Evolutionary conservation across 2,329 filamentous ascomycete genomes (phyloP), one percentile per base, ranked within the genome.

Genomic region (Passalora sequoiae): DNA sequence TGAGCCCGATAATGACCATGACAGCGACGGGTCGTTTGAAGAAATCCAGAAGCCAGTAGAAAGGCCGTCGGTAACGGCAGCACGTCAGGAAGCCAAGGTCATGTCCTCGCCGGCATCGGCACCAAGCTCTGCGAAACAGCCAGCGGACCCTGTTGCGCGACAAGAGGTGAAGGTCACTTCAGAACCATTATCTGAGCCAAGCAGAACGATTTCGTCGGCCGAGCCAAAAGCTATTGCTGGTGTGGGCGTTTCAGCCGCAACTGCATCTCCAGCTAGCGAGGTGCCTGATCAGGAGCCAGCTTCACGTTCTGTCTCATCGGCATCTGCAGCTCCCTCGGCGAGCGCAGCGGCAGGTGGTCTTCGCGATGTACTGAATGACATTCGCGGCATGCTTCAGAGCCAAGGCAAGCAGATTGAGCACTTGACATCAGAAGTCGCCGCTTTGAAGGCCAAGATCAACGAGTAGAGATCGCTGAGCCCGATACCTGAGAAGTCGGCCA

Each of bases 341-440:
- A 27, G 24, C 17, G 59, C 71, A 10, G 70, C 72, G 2, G 69
- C 74, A 2, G 74, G 74, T 29, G 69, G 70, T 6, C 72, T 87
- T 9, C 80, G 83, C 57, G 71, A 78, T 21, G 80, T 83, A 4
- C 75, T 95, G 31, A 72, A 78, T 27, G 78, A 89, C 58, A 92
- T 94, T 68, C 91, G 86, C 68, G 71, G 77, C 43, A 70, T 92
- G 56, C 73, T 96, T 24, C 80, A 86, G 63, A 76, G 78, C 51
- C 89, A 95, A 68, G 86, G 78, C 43, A 80, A 78, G 70, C 80
- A 88, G 53, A 86, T 95, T 60, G 79, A 73, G 49, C 73, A 78
- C n/a, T 85, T 95, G 68, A 84, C 78, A 38, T 76, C 85, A 21
- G 86, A 94, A 65, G 82, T 94, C 10, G 87, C 92, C 61, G 76